Evolutionary conservation across 1,139 yeast species (phyloP), one percentile per base, ranked within the genome.

Genomic region (Yamadazyma friedrichii): DNA sequence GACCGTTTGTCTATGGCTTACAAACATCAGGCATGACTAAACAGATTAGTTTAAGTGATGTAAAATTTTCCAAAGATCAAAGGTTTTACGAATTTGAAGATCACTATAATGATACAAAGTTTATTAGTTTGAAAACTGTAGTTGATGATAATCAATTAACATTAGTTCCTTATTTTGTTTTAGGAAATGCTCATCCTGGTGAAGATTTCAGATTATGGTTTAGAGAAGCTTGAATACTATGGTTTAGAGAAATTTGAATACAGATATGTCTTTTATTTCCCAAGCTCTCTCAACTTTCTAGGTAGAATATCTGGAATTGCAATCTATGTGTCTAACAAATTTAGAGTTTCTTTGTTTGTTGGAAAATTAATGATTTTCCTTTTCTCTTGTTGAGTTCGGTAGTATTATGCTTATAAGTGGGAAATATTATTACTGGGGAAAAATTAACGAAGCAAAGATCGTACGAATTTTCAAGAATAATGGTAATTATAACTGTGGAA

Each of bases 151-250:
- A 20, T 2, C 22, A 30, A n/a, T 40, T 42, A 2, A 43, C 27
- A 8, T 46, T 52, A 28, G 54, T 52, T 27, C 56, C 56, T 1
- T 51, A 52, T 38, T 52, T 51, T 33, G 50, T 46, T 8, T 49
- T 53, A 6, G 56, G 56, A 4, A 52, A 52, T 45, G 47, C 39
- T 9, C 34, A 40, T 17, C 55, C 55, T 12, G 56, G 55, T 4
- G 56, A 52, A 40, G 54, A 52, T 35, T 52, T 52, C 36, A 40
- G 54, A 38, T 30, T 52, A 3, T 52, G 56, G 56, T 38, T 51
- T 20, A 27, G n/a, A 27, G 30, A 27, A 20, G 8, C 8, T 20
- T 20, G 24, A 20, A 20, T 20, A 20, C 24, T 52, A 3, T 52
- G 56, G 56, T 38, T 51, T 20, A 27, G n/a, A 27, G 30, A 27